Conservation (phyloP, 163 green algal genomes). For the Scenedesmus sp. region DNA sequence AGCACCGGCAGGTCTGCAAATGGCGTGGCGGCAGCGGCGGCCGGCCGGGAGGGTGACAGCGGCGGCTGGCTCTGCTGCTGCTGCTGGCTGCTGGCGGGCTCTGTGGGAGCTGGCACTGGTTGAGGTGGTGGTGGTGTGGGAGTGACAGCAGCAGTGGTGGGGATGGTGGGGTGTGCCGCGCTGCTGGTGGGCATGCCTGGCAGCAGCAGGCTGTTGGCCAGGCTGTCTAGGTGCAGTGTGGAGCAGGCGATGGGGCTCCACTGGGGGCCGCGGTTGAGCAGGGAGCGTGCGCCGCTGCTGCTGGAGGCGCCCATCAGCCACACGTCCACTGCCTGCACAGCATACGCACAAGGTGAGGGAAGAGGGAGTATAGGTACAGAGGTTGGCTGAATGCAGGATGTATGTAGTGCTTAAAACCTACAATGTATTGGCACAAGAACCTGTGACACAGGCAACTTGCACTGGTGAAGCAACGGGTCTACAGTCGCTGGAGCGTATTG, state of each 20-base stretch:
- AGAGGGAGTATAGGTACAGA: not conserved
- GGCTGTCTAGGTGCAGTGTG: slow-evolving; percentile 24
- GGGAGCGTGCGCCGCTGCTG: not conserved
- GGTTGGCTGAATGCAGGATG: not conserved
- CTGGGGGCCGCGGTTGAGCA: not conserved
- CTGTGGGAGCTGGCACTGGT: not conserved
- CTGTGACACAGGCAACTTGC: too few species aligned
- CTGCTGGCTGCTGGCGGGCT: slow-evolving; percentile 15
- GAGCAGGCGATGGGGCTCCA: slow-evolving; percentile 7
- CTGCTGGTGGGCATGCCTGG: not conserved
- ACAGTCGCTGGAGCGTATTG: too few species aligned
- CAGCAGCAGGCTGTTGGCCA: slow-evolving; percentile 33
- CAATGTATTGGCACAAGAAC: too few species aligned
- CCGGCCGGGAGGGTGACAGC: not conserved
- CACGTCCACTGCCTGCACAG: slow-evolving; percentile 8
- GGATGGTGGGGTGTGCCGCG: not conserved
- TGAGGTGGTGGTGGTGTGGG: not conserved
- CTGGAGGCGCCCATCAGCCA: slow-evolving; percentile 6
- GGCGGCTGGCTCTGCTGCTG: not conserved
- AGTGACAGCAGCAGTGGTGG: not conserved
- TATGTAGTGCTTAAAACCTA: too few species aligned
- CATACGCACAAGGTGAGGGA: too few species aligned
- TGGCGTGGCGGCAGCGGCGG: not conserved
- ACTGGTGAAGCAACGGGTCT: too few species aligned
- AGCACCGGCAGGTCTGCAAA: not conserved